These are phyloP conservation scores for Mycena filopes DNA, from an alignment of 768 basidiomycete species.

Conservation along the genomic window DNA sequence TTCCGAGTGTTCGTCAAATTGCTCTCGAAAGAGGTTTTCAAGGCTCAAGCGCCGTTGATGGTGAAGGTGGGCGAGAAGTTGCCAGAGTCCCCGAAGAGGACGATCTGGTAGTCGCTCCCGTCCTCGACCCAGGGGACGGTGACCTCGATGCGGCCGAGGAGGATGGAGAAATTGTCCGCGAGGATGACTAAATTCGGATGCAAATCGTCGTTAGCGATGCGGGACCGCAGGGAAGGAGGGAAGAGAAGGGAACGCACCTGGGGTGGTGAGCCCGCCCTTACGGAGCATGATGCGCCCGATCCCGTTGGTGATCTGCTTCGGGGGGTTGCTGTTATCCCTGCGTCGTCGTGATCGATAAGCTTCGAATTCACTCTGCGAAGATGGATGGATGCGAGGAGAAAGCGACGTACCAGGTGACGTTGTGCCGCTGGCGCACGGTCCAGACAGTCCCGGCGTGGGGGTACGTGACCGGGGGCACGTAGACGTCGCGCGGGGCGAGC, in stretches of 20 bases:
- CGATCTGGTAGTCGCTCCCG: constrained; percentile 45
- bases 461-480: constrained; percentile 31
- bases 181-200: constrained; percentile 36
- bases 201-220: background rate
- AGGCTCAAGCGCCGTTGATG: background rate
- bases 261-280: constrained; percentile 32
- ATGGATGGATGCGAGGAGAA: background rate
- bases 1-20: no score
- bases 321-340: constrained; percentile 45
- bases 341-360: no score
- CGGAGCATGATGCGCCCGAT: constrained; percentile 42
- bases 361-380: background rate
- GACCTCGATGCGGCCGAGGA: constrained; percentile 37
- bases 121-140: constrained; percentile 41
- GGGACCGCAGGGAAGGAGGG: background rate
- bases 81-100: constrained; percentile 33
- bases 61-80: background rate
- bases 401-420: constrained; percentile 34
- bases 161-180: constrained; percentile 42
- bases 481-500: constrained; percentile 32
- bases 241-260: constrained; percentile 37
- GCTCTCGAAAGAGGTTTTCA: no score
- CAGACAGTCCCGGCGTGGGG: constrained; percentile 33
- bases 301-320: constrained; percentile 45
- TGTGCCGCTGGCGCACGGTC: constrained; percentile 28